Percentiles rank a stretch among this genome's conserved stretches.
These are phyloP conservation scores for Candida nanaspora DNA, from an alignment of 805 yeast species.

Conservation along the genomic window DNA sequence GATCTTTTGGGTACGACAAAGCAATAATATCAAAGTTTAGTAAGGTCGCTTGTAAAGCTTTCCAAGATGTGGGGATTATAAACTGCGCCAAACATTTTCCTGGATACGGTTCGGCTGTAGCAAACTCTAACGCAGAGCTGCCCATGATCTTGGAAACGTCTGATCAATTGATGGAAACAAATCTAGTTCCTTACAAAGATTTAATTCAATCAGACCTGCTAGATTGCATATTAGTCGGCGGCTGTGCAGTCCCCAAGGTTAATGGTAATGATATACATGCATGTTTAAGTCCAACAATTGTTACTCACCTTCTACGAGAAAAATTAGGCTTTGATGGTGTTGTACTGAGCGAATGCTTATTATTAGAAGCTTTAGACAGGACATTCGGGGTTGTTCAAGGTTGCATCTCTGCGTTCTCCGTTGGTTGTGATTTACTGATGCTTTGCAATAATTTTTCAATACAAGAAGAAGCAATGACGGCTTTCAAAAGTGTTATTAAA, in stretches of 20 bases:
- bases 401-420: conserved; percentile 45
- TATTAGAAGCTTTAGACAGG: conserved; percentile 55
- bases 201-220: conserved; percentile 36
- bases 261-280: conserved; percentile 52
- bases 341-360: conserved; percentile 52
- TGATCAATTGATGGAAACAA: conserved; percentile 42
- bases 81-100: conserved; percentile 61
- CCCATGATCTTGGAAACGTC: conserved; percentile 52
- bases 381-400: conserved; percentile 63
- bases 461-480: conserved; percentile 49
- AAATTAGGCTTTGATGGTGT: conserved; percentile 47
- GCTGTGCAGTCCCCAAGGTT: conserved; percentile 55
- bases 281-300: conserved; percentile 41
- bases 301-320: conserved; percentile 37
- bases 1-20: conserved; percentile 48
- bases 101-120: conserved; percentile 55
- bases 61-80: conserved; percentile 44
- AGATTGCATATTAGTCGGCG: conserved; percentile 54
- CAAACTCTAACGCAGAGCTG: conserved; percentile 47
- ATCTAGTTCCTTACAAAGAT: conserved; percentile 43
- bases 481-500: conserved; percentile 15
- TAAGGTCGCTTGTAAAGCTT: conserved; percentile 42
- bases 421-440: conserved; percentile 58
- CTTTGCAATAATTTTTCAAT: conserved; percentile 48
- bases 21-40: conserved; percentile 45